A percentile compares a stretch with the other conserved stretches of the same genome.
Conservation (phyloP, 768 basidiomycete genomes). For the Ramaria sp. region DNA sequence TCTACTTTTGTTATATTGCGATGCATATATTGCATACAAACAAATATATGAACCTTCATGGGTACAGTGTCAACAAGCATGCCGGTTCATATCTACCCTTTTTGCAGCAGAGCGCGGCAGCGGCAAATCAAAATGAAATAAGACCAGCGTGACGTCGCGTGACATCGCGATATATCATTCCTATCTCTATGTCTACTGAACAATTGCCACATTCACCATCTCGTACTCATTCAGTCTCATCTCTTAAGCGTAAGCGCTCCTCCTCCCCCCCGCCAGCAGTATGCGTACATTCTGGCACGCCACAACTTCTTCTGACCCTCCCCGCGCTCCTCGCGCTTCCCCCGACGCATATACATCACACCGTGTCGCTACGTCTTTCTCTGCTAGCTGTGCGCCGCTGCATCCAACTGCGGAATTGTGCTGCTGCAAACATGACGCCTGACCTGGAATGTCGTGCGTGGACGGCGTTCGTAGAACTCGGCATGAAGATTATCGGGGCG, state of each 20-base stretch:
- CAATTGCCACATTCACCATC: background rate
- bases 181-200: background rate
- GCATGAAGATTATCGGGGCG: slow-evolving; percentile 42
- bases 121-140: too few species aligned
- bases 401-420: slow-evolving; percentile 23
- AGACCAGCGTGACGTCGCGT: background rate
- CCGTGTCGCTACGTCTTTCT: slow-evolving; percentile 44
- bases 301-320: slow-evolving; percentile 46
- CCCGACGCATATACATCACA: slow-evolving; percentile 46
- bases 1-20: too few species aligned
- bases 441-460: slow-evolving; percentile 62
- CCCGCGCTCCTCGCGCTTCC: slow-evolving; percentile 54
- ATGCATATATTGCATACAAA: too few species aligned
- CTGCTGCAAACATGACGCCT: slow-evolving; percentile 32
- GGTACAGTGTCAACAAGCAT: too few species aligned
- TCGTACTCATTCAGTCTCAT: background rate
- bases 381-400: slow-evolving; percentile 45
- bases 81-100: too few species aligned
- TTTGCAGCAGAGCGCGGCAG: too few species aligned
- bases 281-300: slow-evolving; percentile 24
- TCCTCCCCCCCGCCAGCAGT: background rate
- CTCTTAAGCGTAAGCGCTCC: slow-evolving; percentile 1
- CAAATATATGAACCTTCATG: too few species aligned
- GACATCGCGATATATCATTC: background rate
- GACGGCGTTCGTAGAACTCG: slow-evolving; percentile 59